Conservation (phyloP, 1,139 yeast genomes). For the Geotrichum aggregatum region DNA sequence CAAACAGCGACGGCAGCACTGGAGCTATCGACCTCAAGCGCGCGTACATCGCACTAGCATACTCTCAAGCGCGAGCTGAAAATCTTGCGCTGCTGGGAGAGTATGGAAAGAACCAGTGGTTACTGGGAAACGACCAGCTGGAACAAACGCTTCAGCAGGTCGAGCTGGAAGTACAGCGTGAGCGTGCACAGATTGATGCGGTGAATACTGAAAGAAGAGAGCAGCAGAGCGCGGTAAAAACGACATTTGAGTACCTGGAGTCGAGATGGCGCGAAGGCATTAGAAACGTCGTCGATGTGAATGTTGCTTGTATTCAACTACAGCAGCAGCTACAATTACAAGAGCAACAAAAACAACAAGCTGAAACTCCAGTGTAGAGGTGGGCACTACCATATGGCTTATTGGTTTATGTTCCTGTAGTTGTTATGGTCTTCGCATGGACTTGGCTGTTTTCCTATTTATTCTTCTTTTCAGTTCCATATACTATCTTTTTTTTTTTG, state of each 20-base stretch:
- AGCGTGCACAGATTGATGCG: slow-evolving; percentile 26
- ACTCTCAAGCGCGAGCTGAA: slow-evolving; percentile 33
- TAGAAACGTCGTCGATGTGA: slow-evolving; percentile 31
- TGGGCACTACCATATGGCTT: no score
- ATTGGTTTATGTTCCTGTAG: no score
- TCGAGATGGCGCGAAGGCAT: slow-evolving; percentile 31
- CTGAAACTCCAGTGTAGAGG: no score
- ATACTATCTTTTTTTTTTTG: background rate
- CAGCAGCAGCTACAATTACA: no score
- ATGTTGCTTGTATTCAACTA: slow-evolving; percentile 29
- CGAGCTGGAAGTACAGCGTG: slow-evolving; percentile 26
- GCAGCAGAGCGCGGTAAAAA: slow-evolving; percentile 28
- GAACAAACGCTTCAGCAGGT: slow-evolving; percentile 29
- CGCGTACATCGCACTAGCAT: slow-evolving; percentile 33
- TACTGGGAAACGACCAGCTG: slow-evolving; percentile 34
- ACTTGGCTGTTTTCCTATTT: background rate
- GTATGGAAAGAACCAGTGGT: slow-evolving; percentile 38
- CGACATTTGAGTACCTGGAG: slow-evolving; percentile 31
- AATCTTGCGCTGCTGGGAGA: slow-evolving; percentile 31
- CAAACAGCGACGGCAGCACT: slow-evolving; percentile 15
- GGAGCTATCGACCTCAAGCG: slow-evolving; percentile 21
- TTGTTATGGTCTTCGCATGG: no score
- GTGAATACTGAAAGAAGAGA: slow-evolving; percentile 29
- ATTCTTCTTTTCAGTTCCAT: background rate
- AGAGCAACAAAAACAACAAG: no score